These are phyloP conservation scores for Lachancea thermotolerans DNA, from an alignment of 805 yeast genomes.

Conservation along the genomic window DNA sequence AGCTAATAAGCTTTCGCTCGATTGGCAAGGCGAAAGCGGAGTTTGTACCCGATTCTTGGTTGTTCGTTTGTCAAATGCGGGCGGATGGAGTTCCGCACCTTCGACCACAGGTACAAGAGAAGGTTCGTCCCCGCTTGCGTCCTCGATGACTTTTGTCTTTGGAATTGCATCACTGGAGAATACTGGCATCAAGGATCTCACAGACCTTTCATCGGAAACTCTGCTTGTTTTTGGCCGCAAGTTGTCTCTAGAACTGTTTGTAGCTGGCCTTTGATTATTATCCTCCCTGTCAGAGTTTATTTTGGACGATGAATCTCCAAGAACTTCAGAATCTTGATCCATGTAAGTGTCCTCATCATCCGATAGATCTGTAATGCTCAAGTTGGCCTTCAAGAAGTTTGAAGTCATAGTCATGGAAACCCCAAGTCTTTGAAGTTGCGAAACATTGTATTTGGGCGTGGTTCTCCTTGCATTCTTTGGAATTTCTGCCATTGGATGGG, in stretches of 20 bases:
- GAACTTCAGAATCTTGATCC: slow-evolving; percentile 14
- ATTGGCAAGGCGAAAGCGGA: slow-evolving; percentile 29
- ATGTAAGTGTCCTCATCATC: slow-evolving; percentile 26
- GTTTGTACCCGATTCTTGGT: slow-evolving; percentile 16
- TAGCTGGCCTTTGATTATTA: background rate
- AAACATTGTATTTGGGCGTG: slow-evolving; percentile 36
- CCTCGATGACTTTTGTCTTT: slow-evolving; percentile 56
- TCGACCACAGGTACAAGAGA: slow-evolving; percentile 50
- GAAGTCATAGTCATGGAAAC: slow-evolving; percentile 74
- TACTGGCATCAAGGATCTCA: slow-evolving; percentile 40
- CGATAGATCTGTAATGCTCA: slow-evolving; percentile 25
- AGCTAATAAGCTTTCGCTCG: slow-evolving; percentile 27
- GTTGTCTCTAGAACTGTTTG: background rate
- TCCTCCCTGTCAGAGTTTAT: slow-evolving; percentile 7
- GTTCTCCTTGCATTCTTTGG: slow-evolving; percentile 16
- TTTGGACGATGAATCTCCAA: slow-evolving; percentile 1
- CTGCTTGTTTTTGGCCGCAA: background rate
- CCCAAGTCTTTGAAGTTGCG: slow-evolving; percentile 70
- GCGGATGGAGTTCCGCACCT: slow-evolving; percentile 3
- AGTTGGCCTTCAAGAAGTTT: slow-evolving; percentile 36
- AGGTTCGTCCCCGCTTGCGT: slow-evolving; percentile 62
- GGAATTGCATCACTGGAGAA: slow-evolving; percentile 71
- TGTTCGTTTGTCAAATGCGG: slow-evolving; percentile 3
- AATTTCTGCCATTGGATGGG: slow-evolving; percentile 23
- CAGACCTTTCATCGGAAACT: slow-evolving; percentile 7